Percentiles rank a stretch among this genome's conserved stretches.
phyloP scores from a whole-genome alignment of 495 filamentous ascomycete genomes.

The Wilcoxina mikolae region DNA sequence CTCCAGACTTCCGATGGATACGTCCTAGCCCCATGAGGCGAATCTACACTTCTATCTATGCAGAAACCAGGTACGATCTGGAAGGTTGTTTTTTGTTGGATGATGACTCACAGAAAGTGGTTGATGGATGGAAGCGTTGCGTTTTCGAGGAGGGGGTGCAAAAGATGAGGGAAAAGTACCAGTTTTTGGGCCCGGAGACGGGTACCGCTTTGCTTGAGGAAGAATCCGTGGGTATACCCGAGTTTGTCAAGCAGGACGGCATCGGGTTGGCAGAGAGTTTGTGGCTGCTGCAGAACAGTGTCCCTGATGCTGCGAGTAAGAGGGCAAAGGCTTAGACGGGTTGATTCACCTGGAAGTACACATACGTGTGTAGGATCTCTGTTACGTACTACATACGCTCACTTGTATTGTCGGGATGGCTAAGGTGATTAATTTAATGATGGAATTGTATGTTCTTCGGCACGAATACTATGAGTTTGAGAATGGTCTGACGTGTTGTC shows the following conservation, averaged over 20 bases:
- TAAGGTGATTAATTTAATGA: too few species aligned
- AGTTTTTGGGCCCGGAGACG: background rate
- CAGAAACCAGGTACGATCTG: constrained; percentile 5
- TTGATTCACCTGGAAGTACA: too few species aligned
- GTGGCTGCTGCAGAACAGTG: background rate
- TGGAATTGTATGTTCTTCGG: too few species aligned
- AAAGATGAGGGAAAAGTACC: background rate
- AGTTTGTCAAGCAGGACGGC: background rate
- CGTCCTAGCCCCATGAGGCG: constrained; percentile 14
- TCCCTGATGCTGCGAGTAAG: too few species aligned
- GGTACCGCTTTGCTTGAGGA: background rate
- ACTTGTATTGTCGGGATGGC: too few species aligned
- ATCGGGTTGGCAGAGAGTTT: background rate
- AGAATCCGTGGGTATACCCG: background rate
- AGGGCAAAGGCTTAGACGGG: too few species aligned
- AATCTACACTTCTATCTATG: constrained; percentile 13
- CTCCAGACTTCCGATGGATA: background rate
- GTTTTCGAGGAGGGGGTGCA: constrained; percentile 9
- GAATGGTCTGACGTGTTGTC: too few species aligned
- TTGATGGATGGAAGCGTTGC: constrained; percentile 12
- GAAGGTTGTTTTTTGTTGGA: constrained; percentile 9
- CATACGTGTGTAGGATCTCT: too few species aligned
- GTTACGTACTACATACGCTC: too few species aligned
- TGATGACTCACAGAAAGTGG: constrained; percentile 2
- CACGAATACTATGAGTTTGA: too few species aligned